Evolutionary conservation across 768 basidiomycete genomes (phyloP), one percentile per base, ranked within the genome.

Genomic region (Fomitopsis pulvina): DNA sequence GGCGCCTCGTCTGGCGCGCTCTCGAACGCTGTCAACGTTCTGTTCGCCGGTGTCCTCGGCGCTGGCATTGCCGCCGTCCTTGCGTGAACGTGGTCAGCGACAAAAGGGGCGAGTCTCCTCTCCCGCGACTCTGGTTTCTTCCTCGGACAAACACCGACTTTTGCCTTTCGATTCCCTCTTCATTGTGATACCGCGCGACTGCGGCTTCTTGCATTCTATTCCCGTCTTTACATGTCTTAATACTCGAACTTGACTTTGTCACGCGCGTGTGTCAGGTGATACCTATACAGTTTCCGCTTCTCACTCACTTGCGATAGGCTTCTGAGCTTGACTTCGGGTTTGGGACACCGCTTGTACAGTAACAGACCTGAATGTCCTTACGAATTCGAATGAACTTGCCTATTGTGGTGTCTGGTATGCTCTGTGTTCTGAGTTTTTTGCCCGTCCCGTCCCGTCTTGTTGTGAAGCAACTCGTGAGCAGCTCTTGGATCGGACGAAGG

Each of bases 61-160:
- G 72, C 60, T 4, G 64, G 61, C n/a, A 52, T 69, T 27, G 72
- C 62, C 47, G 74, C 67, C 39, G 50, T 76, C 47, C 57, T 75
- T 40, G 62, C 67, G 26, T 48, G 22, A 48, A 11, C 47, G 34
- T 40, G 5, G 41, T 10, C 12, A 18, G 38, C 38, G 21, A 38
- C 18, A 48, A 48, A 48, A 40, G 38, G 47, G 47, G 10, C 8
- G 16, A 14, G 45, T 14, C n/a, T 39, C 26, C 34, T 25, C 6
- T 22, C 21, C 20, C 41, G 24, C n/a, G 25, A 22, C 24, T 41
- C 41, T 41, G 41, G 41, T 41, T 37, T 37, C 14, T 4, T 37
- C 4, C 6, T n/a, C n/a, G n/a, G n/a, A n/a, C 39, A 41, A 20
- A 44, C 16, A 46, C 29, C n/a, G 27, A 45, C 16, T 29, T 37